phyloP scores from a whole-genome alignment of 2,329 filamentous ascomycete genomes.

The Alternaria conjuncta region DNA sequence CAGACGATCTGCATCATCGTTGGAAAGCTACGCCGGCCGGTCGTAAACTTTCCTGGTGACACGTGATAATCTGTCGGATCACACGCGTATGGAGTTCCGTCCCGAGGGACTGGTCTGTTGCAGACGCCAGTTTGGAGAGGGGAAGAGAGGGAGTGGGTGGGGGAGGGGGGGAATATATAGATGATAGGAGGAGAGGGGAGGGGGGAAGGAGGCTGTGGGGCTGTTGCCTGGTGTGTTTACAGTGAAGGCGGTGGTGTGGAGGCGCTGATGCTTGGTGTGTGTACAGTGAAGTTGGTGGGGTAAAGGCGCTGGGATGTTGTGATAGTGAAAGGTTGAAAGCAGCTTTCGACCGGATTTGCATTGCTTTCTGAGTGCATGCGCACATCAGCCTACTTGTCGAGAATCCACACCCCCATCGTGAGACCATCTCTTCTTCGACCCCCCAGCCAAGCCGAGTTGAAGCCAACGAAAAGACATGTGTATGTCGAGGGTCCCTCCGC shows the following conservation, averaged over 20 bases:
- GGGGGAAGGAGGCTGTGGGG: too few relatives aligned
- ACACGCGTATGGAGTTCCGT: neutral
- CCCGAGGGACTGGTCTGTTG: neutral
- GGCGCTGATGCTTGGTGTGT: neutral
- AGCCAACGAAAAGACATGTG: neutral
- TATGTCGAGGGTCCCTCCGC: neutral
- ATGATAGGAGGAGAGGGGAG: too few relatives aligned
- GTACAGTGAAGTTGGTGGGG: neutral
- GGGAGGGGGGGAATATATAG: neutral
- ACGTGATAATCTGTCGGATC: neutral
- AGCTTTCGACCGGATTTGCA: neutral
- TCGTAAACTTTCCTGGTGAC: neutral
- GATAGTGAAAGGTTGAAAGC: neutral
- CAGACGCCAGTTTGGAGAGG: neutral
- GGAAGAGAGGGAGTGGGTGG: neutral
- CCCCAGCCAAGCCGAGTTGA: neutral
- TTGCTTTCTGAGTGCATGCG: neutral
- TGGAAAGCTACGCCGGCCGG: neutral
- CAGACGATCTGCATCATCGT: neutral
- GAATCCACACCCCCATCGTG: neutral
- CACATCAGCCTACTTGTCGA: fast-evolving
- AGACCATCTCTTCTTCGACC: neutral
- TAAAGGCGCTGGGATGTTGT: neutral
- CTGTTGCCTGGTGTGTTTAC: neutral
- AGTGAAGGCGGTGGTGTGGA: neutral